Base-by-base conservation (phyloP, 75 land plant species). In the Cupressus sempervirens region DNA sequence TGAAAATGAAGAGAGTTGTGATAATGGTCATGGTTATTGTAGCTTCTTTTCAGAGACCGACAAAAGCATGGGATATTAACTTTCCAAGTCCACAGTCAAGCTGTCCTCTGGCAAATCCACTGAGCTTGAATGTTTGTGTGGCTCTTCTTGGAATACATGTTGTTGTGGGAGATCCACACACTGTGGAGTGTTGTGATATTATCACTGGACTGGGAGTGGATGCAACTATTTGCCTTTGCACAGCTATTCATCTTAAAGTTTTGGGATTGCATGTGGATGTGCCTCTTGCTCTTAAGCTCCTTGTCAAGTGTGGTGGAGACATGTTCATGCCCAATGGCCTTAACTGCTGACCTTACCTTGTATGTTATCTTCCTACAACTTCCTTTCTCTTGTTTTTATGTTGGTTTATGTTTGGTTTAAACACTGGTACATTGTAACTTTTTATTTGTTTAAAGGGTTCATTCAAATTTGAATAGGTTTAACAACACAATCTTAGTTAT, bases 41-140 rank as follows among this genome's bases (percentile, higher is more conserved):
- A 38, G 48, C 48, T 46, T 46, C 48, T 46, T 46, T 46, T 46
- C 48, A 0, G 48, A 38, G 4, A 29, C 20, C 41, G 4, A 38
- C 41, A 4, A 29, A 75, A 75, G 76, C 76, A 36, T 75, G 76
- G 76, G 7, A 36, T 75, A 36, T 75, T 10, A 36, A 14, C 41
- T 11, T 75, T 29, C 76, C 76, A 0, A 75, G 40, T 15, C 76
- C 76, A 7, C 76, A 75, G 76, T 13, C 76, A 23, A 75, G 76
- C 7, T 75, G 76, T 38, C 76, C 76, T 36, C 76, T 75, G 34
- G 76, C 76, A 7, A 75, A 75, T 75, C 76, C 76, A 15, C 13
- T 75, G 76, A 75, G 76, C 32, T 20, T 75, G 76, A 75, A 75
- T 75, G 76, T 75, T 20, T 75, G 76, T 35, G 76, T 75, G 36